Conservation (phyloP, 2,329 filamentous ascomycete genomes). For the Phialocephala subalpina region DNA sequence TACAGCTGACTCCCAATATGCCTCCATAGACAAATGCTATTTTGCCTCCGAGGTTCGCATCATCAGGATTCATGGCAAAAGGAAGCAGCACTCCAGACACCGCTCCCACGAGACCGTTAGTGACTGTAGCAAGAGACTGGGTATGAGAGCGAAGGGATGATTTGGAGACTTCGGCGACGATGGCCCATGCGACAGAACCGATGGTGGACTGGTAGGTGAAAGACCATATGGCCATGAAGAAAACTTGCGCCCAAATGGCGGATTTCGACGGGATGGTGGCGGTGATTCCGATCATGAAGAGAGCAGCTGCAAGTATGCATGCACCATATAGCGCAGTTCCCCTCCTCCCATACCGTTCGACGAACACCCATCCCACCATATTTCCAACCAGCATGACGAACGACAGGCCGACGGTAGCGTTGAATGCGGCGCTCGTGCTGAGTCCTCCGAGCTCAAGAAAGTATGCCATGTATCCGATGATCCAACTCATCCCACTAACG, state of each 20-base stretch:
- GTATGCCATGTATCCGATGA: slow-evolving; percentile 42
- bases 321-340: slow-evolving; percentile 37
- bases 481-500: slow-evolving; percentile 42
- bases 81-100: slow-evolving; percentile 30
- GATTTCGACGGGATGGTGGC: slow-evolving; percentile 23
- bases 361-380: slow-evolving; percentile 44
- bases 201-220: slow-evolving; percentile 39
- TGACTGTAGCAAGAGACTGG: slow-evolving; percentile 36
- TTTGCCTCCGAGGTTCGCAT: slow-evolving; percentile 48
- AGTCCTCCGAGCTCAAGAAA: slow-evolving; percentile 45
- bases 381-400: slow-evolving; percentile 44
- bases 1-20: slow-evolving; percentile 46
- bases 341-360: slow-evolving; percentile 44
- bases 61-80: slow-evolving; percentile 49
- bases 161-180: slow-evolving; percentile 53
- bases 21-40: slow-evolving; percentile 52
- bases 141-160: slow-evolving; percentile 48
- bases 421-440: slow-evolving; percentile 34
- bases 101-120: slow-evolving; percentile 31
- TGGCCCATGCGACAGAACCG: slow-evolving; percentile 51
- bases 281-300: slow-evolving; percentile 36
- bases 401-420: slow-evolving; percentile 40
- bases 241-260: slow-evolving; percentile 35
- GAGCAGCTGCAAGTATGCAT: slow-evolving; percentile 25
- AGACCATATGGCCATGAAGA: slow-evolving; percentile 38